Evolutionary conservation across 2,329 filamentous ascomycete species (phyloP).

Genomic region (Fusarium acutatum): DNA sequence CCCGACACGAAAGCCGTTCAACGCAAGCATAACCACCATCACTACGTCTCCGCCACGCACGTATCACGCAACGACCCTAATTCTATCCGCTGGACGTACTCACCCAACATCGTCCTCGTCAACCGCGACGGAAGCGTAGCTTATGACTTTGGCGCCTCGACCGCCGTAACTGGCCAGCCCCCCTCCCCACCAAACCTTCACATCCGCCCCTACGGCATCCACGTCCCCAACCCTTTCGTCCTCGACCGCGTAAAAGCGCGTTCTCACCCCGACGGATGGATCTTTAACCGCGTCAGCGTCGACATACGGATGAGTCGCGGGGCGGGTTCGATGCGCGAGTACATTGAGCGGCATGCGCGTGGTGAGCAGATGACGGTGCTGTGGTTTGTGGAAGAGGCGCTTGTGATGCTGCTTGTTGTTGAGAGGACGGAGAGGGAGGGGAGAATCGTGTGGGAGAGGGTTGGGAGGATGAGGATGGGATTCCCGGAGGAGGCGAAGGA

Average conservation of each 20-base stretch:
- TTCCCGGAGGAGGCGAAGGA: constrained; percentile 47
- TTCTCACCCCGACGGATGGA: constrained; percentile 44
- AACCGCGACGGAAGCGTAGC: constrained; percentile 42
- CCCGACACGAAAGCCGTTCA: constrained; percentile 40
- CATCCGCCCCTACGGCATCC: constrained; percentile 42
- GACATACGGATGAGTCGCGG: constrained; percentile 46
- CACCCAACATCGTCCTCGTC: constrained; percentile 45
- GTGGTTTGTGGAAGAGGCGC: constrained; percentile 48
- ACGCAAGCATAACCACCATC: constrained; percentile 47
- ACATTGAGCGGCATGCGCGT: constrained; percentile 46
- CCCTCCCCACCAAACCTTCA: constrained; percentile 34
- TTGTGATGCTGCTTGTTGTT: constrained; percentile 47
- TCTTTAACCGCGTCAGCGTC: constrained; percentile 48
- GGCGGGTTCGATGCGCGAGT: constrained; percentile 43
- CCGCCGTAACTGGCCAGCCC: constrained; percentile 15
- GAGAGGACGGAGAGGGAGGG: constrained; percentile 38
- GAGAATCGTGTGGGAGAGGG: constrained; percentile 43
- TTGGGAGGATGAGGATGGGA: constrained; percentile 48
- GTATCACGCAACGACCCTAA: constrained; percentile 45
- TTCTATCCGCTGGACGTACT: constrained; percentile 47
- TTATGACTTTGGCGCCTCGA: constrained; percentile 44
- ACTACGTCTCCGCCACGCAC: constrained; percentile 48
- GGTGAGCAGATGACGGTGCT: constrained; percentile 49
- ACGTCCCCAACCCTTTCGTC: constrained; percentile 46
- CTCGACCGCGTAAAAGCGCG: constrained; percentile 48